Conservation (phyloP, 345 rosid genomes). For the Eucalyptus sp. region DNA sequence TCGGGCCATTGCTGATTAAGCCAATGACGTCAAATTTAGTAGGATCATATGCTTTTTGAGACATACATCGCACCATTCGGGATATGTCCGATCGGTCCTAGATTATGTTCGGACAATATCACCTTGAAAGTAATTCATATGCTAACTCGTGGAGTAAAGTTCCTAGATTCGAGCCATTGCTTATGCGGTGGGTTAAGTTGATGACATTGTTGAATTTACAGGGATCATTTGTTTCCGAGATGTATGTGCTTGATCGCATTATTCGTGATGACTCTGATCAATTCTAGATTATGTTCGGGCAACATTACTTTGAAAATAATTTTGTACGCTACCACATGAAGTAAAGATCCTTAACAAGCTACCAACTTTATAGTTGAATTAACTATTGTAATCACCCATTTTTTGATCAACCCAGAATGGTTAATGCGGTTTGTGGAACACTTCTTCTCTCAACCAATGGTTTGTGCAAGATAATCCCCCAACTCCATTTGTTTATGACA, state of each 20-base stretch:
- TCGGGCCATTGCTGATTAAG: background rate
- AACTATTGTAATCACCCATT: background rate
- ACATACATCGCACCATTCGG: background rate
- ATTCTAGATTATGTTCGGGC: background rate
- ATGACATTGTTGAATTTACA: background rate
- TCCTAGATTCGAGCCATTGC: background rate
- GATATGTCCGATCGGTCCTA: background rate
- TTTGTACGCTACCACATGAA: background rate
- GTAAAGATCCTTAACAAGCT: background rate
- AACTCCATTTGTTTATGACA: background rate
- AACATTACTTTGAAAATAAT: background rate
- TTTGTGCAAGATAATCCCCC: background rate
- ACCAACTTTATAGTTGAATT: background rate
- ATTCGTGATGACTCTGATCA: background rate
- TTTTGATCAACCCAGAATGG: background rate
- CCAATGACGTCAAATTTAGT: background rate
- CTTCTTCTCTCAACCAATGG: background rate
- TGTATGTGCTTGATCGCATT: rapidly evolving
- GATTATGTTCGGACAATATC: background rate
- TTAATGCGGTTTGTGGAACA: background rate
- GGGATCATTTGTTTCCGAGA: background rate
- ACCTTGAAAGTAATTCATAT: background rate
- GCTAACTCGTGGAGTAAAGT: background rate
- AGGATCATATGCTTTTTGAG: background rate
- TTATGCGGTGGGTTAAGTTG: background rate